Conservation (phyloP, 306 rosid genomes). For the Canavalia ensiformis region DNA sequence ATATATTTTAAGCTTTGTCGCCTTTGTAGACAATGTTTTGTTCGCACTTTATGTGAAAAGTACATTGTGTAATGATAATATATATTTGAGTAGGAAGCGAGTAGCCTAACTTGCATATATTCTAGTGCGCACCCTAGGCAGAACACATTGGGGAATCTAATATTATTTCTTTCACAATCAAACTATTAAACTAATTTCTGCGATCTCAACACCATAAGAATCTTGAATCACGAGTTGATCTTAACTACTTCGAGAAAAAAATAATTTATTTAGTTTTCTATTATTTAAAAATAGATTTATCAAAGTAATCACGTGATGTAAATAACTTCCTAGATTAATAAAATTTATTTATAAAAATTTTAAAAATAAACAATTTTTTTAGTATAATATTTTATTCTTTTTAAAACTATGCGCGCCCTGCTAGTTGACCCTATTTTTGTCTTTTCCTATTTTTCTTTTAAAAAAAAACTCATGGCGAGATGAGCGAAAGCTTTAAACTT, state of each 20-base stretch:
- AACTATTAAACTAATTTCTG: not conserved
- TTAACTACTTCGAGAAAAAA: not conserved
- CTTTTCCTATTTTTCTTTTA: too few species aligned
- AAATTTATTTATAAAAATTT: too few species aligned
- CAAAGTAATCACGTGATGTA: too few species aligned
- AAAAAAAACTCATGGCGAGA: too few species aligned
- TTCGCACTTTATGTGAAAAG: not conserved
- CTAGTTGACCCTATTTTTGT: too few species aligned
- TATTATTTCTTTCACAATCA: not conserved
- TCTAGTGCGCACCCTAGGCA: not conserved
- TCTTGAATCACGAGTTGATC: constrained; percentile 18
- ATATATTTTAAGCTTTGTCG: too few species aligned
- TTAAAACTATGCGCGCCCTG: too few species aligned
- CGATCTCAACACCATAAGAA: constrained; percentile 2
- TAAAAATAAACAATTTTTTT: too few species aligned
- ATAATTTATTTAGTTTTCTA: not conserved
- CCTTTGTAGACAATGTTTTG: not conserved
- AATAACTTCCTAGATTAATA: too few species aligned
- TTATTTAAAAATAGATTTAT: not conserved
- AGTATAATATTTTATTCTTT: too few species aligned
- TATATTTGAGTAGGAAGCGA: not conserved
- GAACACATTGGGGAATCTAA: not conserved
- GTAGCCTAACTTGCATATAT: too few species aligned
- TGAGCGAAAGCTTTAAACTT: too few species aligned
- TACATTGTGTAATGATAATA: not conserved